phyloP scores from a whole-genome alignment of 2,329 filamentous ascomycete genomes.

The Clarireedia homoeocarpa region DNA sequence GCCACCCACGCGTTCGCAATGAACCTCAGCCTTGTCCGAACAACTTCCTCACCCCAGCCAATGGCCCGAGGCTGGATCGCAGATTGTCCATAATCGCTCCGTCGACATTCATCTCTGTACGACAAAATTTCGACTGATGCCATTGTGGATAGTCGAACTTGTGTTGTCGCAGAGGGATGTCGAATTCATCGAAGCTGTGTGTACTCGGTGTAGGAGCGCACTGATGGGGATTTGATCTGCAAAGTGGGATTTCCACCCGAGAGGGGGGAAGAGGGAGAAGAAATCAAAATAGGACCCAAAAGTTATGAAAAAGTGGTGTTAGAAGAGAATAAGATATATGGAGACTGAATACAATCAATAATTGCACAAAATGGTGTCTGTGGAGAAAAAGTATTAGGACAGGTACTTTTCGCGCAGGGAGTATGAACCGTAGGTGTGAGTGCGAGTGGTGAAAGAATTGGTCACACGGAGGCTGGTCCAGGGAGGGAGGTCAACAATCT shows the following conservation, averaged over 20 bases:
- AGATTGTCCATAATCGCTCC: conserved; percentile 34
- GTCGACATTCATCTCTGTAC: conserved; percentile 33
- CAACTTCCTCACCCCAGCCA: conserved; percentile 36
- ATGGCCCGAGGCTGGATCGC: conserved; percentile 36
- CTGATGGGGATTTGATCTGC: conserved; percentile 6
- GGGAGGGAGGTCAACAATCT: neutral
- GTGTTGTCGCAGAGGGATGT: conserved; percentile 24
- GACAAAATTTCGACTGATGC: conserved; percentile 36
- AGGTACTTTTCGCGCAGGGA: neutral
- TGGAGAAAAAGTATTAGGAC: neutral
- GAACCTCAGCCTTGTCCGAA: conserved; percentile 30
- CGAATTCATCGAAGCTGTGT: conserved; percentile 29
- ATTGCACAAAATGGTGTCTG: neutral
- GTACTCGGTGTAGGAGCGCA: conserved; percentile 10
- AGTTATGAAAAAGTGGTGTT: conserved; percentile 4
- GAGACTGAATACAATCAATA: neutral
- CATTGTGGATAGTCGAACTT: conserved; percentile 34
- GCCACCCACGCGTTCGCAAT: conserved; percentile 30
- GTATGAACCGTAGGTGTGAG: too few species aligned
- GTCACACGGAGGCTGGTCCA: conserved; percentile 1
- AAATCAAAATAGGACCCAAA: neutral
- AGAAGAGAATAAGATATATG: neutral
- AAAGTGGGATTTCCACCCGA: conserved; percentile 10
- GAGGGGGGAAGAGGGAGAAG: neutral
- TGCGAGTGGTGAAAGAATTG: neutral